These are phyloP conservation scores for Pleurotus cornucopiae DNA, from an alignment of 768 basidiomycete species.

Conservation along the genomic window DNA sequence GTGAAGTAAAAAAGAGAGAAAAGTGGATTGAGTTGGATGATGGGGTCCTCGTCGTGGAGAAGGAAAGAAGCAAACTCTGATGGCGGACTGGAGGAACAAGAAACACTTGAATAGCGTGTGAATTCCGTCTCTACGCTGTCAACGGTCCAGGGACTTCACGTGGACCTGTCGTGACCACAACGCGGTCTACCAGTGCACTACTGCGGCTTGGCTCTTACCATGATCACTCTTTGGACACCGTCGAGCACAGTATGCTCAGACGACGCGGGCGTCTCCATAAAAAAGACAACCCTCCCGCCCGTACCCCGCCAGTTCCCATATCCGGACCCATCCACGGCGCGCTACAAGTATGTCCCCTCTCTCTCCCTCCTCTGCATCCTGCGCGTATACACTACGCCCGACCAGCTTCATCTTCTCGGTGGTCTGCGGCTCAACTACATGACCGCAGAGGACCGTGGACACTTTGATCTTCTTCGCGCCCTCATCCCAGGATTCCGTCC, in stretches of 20 bases:
- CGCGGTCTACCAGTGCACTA: too few relatives aligned
- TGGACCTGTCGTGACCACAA: not conserved
- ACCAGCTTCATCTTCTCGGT: slow-evolving; percentile 34
- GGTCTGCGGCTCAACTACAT: slow-evolving; percentile 34
- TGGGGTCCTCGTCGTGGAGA: not conserved
- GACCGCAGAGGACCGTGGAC: slow-evolving; percentile 13
- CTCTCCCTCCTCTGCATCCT: slow-evolving; percentile 50
- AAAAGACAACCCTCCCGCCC: slow-evolving; percentile 15
- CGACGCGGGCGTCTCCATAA: slow-evolving; percentile 18
- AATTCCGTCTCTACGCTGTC: slow-evolving; percentile 1
- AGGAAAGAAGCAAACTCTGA: not conserved
- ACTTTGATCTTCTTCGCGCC: slow-evolving; percentile 32
- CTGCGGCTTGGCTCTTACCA: not conserved
- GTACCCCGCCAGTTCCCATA: slow-evolving; percentile 21
- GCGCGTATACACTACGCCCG: slow-evolving; percentile 36
- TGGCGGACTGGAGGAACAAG: not conserved
- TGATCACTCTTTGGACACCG: slow-evolving; percentile 11
- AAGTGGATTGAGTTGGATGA: slow-evolving; percentile 8
- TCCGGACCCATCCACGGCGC: not conserved
- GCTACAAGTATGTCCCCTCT: slow-evolving; percentile 37
- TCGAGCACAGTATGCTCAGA: slow-evolving; percentile 10
- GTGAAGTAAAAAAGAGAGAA: slow-evolving; percentile 15
- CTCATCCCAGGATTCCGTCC: slow-evolving; percentile 29
- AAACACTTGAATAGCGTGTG: slow-evolving; percentile 1
- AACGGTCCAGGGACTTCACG: not conserved